phyloP scores from a whole-genome alignment of 805 yeast species.

The Candida broadrunensis region DNA sequence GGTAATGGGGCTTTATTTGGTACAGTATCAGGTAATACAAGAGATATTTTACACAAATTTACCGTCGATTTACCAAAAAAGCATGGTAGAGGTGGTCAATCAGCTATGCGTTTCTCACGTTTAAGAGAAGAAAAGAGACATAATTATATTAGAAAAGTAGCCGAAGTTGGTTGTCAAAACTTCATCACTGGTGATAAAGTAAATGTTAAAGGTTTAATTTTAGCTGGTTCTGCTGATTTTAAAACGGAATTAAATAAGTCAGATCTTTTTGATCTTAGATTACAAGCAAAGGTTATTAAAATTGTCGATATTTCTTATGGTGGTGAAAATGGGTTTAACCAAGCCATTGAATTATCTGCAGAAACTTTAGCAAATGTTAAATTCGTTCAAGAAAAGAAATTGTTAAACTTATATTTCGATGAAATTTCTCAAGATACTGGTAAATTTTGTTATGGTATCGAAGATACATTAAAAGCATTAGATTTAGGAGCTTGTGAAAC shows the following conservation, averaged over 20 bases:
- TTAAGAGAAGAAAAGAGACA: conserved; percentile 99
- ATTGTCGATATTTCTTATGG: conserved; percentile 98
- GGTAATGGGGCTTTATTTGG: conserved; percentile 99
- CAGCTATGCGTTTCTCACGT: conserved; percentile 98
- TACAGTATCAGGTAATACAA: conserved; percentile 90
- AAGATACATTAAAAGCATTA: conserved; percentile 92
- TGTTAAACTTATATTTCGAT: conserved; percentile 87
- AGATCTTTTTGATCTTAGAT: conserved; percentile 88
- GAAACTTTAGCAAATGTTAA: conserved; percentile 96
- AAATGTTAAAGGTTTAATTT: conserved; percentile 87
- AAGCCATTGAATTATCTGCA: conserved; percentile 96
- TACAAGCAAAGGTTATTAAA: conserved; percentile 81
- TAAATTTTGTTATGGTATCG: conserved; percentile 95
- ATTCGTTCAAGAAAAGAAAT: conserved; percentile 96
- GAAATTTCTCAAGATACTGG: conserved; percentile 98
- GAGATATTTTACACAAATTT: conserved; percentile 94
- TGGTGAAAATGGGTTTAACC: conserved; percentile 99
- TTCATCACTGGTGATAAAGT: conserved; percentile 94
- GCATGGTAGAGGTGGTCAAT: conserved; percentile 99
- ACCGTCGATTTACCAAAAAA: conserved; percentile 96
- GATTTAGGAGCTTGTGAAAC: conserved; percentile 96
- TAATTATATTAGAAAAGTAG: conserved; percentile 96
- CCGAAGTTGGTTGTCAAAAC: conserved; percentile 97
- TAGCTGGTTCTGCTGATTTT: conserved; percentile 99
- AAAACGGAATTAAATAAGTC: conserved; percentile 91